Evolutionary conservation across 2,329 filamentous ascomycete species (phyloP), one percentile per base, ranked within the genome.

Genomic region (Pseudogymnoascus sp.): DNA sequence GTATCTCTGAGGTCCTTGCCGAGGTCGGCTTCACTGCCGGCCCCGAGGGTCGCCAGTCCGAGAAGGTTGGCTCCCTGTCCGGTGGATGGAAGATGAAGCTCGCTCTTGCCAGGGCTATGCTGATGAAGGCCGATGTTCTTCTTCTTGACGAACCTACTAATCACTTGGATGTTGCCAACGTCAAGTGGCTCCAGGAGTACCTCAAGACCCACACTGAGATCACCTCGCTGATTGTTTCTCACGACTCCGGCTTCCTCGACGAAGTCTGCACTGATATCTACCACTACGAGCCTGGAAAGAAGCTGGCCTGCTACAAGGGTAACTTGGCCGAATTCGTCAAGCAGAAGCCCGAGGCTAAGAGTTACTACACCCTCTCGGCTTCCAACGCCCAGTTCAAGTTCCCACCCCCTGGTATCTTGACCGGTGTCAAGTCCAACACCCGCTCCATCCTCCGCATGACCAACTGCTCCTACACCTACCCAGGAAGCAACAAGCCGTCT

Each of bases 1-100:
- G 90, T 65, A 96, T 99, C 67, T 87, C 87, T 1, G 80, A 84
- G 63, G 93, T 97, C 64, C 77, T 99, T 64, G 82, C 86, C 58
- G 92, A 97, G 74, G 94, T 99, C 70, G 95, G 95, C 43, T 99
- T 99, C 77, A 95, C 90, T 20, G 77, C 89, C 64, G 93, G 93
- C 2, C 91, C 91, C 0, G 89, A 94, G 67, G 94, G 93, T 63
- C 86, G 91, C 63, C 94, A 97, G 75, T 82, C 87, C 5, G 86
- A 97, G 73, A 90, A 88, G 69, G 94, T 99, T 62, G 94, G 94
- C 68, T 97, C 93, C 18, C 78, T 99, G 35, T 97, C 94, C 43
- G 94, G 94, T 77, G 94, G 94, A 73, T 99, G 94, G 94, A 97
- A 97, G 84, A 99, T 99, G 94, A 99, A 99, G 85, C 79, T 99